A percentile compares a stretch with the other conserved stretches of the same genome.
Evolutionary conservation across 306 rosid species (phyloP).

Genomic region (Casuarina cunninghamiana): DNA sequence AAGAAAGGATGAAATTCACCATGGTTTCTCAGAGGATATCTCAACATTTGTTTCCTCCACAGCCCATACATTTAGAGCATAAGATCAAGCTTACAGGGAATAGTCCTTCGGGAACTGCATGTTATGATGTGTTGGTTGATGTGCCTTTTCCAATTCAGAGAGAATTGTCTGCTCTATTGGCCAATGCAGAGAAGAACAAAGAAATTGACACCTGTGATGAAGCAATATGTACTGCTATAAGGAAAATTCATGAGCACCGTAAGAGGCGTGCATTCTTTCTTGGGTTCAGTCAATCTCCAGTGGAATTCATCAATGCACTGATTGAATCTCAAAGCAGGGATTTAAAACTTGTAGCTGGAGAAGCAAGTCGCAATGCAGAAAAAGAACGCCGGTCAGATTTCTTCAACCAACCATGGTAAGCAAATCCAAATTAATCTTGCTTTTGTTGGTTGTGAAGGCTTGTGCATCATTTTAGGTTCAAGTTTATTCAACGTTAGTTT

Average conservation of each 20-base stretch:
- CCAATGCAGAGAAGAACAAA: conserved; percentile 94
- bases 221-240: conserved; percentile 78
- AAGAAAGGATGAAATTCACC: conserved; percentile 89
- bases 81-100: conserved; percentile 89
- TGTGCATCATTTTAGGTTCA: neutral
- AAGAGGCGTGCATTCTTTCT: conserved; percentile 92
- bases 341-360: conserved; percentile 85
- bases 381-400: conserved; percentile 90
- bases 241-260: conserved; percentile 95
- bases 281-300: conserved; percentile 98
- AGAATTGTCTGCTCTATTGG: conserved; percentile 79
- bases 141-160: conserved; percentile 94
- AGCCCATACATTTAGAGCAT: conserved; percentile 89
- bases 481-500: neutral
- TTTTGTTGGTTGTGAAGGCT: neutral
- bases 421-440: conserved; percentile 2
- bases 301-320: conserved; percentile 84
- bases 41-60: conserved; percentile 86
- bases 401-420: conserved; percentile 96
- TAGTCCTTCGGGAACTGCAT: conserved; percentile 85
- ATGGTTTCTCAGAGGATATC: conserved; percentile 91
- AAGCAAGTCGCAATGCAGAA: conserved; percentile 83
- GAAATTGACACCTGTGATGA: conserved; percentile 93
- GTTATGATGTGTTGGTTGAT: conserved; percentile 94
- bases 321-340: conserved; percentile 96